phyloP scores from a whole-genome alignment of 1,284 basidiomycete species.

The Somion occarium region DNA sequence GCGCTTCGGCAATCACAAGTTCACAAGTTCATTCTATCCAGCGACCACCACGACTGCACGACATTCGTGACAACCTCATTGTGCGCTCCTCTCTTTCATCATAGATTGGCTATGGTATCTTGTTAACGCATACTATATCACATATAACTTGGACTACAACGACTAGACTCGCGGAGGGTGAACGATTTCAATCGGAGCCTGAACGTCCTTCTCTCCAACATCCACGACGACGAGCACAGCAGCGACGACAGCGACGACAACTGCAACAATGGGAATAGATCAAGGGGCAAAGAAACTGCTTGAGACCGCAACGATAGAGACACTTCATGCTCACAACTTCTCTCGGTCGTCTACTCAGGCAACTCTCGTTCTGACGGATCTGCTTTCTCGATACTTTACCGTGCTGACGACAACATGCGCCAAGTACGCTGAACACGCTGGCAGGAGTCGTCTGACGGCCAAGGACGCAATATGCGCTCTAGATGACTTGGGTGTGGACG shows the following conservation, averaged over 20 bases:
- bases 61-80: too few relatives aligned
- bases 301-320: conserved; percentile 61
- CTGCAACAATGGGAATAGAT: conserved; percentile 21
- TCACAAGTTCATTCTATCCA: too few relatives aligned
- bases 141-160: too few relatives aligned
- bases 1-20: too few relatives aligned
- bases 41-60: too few relatives aligned
- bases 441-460: conserved; percentile 47
- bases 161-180: background rate
- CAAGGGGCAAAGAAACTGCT: conserved; percentile 40
- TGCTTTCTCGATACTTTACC: conserved; percentile 65
- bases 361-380: conserved; percentile 59
- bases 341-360: conserved; percentile 69
- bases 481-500: conserved; percentile 62
- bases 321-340: conserved; percentile 71
- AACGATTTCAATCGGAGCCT: conserved; percentile 5
- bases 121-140: too few relatives aligned
- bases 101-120: too few relatives aligned
- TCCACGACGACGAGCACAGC: conserved; percentile 4
- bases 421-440: conserved; percentile 68
- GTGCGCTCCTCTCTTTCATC: too few relatives aligned
- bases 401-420: conserved; percentile 60
- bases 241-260: conserved; percentile 6
- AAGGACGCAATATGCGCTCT: conserved; percentile 61
- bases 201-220: background rate